These are phyloP conservation scores for Quercus lobata DNA, from an alignment of 331 rosid species.

Conservation along the genomic window DNA sequence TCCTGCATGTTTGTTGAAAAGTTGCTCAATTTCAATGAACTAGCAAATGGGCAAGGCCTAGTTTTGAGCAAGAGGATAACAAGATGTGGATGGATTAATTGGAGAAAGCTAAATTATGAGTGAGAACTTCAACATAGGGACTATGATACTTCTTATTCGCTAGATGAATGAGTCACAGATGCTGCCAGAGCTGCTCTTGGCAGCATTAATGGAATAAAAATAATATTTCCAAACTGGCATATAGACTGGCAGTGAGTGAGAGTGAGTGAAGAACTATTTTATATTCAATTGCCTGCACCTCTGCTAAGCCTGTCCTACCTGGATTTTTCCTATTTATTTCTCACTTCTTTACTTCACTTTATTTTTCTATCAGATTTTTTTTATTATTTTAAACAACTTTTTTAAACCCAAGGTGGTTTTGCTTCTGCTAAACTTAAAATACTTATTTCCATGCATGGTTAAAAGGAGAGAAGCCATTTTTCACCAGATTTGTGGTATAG, in stretches of 20 bases:
- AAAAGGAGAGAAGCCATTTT: conserved; percentile 28
- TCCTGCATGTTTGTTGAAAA: conserved; percentile 55
- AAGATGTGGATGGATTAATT: conserved; percentile 17
- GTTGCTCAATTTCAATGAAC: neutral
- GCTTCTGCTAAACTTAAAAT: conserved; percentile 32
- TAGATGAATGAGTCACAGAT: conserved; percentile 43
- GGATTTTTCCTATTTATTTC: conserved; percentile 21
- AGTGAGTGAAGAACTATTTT: conserved; percentile 51
- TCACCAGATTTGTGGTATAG: conserved; percentile 46
- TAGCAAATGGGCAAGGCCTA: neutral
- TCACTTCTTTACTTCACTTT: conserved; percentile 3
- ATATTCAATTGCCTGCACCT: conserved; percentile 29
- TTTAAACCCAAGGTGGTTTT: conserved; percentile 54
- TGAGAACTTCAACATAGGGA: conserved; percentile 22
- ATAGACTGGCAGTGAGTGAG: conserved; percentile 64
- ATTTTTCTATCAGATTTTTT: conserved; percentile 11
- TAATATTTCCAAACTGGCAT: conserved; percentile 53
- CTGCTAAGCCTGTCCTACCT: conserved; percentile 35
- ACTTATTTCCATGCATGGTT: conserved; percentile 35
- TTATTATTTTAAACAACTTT: conserved; percentile 17
- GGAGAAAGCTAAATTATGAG: conserved; percentile 13
- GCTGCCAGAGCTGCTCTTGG: conserved; percentile 64
- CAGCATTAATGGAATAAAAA: conserved; percentile 33
- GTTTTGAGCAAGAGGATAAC: conserved; percentile 11
- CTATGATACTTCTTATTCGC: conserved; percentile 43